Evolutionary conservation across 2,329 filamentous ascomycete genomes (phyloP).

Genomic region (Talaromyces amestolkiae): DNA sequence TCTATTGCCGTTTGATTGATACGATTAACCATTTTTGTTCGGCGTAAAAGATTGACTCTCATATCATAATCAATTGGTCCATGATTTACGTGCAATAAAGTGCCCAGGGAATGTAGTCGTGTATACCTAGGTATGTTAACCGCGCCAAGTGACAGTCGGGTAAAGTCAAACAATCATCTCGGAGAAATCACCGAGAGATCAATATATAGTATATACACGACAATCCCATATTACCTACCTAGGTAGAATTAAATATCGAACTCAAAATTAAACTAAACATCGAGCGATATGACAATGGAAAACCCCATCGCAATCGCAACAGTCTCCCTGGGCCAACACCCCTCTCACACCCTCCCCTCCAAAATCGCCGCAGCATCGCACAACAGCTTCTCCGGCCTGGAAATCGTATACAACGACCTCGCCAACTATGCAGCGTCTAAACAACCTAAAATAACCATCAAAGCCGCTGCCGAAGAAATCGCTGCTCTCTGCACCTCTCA

Average conservation of each 20-base stretch:
- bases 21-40: not conserved
- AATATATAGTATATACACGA: not conserved
- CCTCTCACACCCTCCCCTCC: conserved; percentile 30
- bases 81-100: too few species aligned
- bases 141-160: not conserved
- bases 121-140: too few species aligned
- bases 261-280: too few species aligned
- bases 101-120: too few species aligned
- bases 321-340: conserved; percentile 32
- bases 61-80: too few species aligned
- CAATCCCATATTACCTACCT: not conserved
- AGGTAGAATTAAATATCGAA: too few species aligned
- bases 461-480: conserved; percentile 3
- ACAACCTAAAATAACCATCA: conserved; percentile 1
- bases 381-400: conserved; percentile 31
- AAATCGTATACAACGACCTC: conserved; percentile 34
- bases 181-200: not conserved
- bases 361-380: conserved; percentile 31
- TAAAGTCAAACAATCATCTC: not conserved
- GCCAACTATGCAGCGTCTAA: conserved; percentile 22
- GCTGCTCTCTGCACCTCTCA: not conserved
- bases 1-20: conserved; percentile 15
- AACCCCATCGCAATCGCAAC: conserved; percentile 29
- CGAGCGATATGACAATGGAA: not conserved
- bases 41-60: not conserved